phyloP scores from a whole-genome alignment of 2,329 filamentous ascomycete genomes.

The Diaporthe vaccinii region DNA sequence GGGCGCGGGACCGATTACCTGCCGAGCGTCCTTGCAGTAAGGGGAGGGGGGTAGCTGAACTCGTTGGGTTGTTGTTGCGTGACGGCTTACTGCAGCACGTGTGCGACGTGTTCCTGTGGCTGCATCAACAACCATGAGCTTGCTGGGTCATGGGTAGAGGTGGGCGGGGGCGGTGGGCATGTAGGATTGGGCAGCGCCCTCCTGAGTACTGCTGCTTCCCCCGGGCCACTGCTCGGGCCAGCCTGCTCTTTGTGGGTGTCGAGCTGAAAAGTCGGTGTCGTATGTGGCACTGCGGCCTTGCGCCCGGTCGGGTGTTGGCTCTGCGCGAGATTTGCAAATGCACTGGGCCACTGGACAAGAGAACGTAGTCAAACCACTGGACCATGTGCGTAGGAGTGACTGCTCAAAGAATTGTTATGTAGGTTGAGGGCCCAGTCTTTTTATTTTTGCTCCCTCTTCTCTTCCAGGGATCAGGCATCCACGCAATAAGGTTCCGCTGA shows the following conservation, averaged over 20 bases:
- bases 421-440: conserved; percentile 13
- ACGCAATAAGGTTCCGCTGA: conserved; percentile 25
- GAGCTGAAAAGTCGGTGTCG: conserved; percentile 1
- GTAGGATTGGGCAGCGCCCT: conserved; percentile 12
- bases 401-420: not conserved
- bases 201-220: not conserved
- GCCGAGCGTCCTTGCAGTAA: not conserved
- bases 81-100: conserved; percentile 28
- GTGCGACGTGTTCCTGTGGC: conserved; percentile 27
- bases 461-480: conserved; percentile 36
- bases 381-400: not conserved
- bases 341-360: not conserved
- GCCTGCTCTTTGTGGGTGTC: not conserved
- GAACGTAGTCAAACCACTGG: not conserved
- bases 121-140: conserved; percentile 11
- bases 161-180: not conserved
- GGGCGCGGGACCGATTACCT: not conserved
- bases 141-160: conserved; percentile 1
- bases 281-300: not conserved
- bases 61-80: not conserved
- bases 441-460: not conserved
- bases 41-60: conserved; percentile 12
- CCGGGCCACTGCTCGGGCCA: not conserved
- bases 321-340: not conserved
- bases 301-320: not conserved